A percentile compares a stretch with the other conserved stretches of the same genome.
phyloP scores from a whole-genome alignment of 2,329 filamentous ascomycete genomes.

The Fusarium goolgardi region DNA sequence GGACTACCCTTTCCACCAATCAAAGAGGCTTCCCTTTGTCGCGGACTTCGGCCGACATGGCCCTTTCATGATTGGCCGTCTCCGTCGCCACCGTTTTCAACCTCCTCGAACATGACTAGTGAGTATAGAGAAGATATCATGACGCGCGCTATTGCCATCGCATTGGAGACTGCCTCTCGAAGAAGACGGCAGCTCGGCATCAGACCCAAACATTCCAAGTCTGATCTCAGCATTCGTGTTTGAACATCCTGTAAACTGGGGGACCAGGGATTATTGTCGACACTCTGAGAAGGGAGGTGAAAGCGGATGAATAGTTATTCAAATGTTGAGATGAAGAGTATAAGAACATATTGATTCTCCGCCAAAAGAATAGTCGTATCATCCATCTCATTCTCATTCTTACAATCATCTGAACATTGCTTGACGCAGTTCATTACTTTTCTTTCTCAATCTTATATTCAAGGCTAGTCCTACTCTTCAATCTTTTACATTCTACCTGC shows the following conservation, averaged over 20 bases:
- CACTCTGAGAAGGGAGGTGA: neutral
- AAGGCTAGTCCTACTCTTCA: conserved; percentile 21
- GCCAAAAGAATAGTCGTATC: neutral
- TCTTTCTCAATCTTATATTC: neutral
- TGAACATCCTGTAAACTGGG: neutral
- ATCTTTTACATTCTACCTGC: conserved; percentile 18
- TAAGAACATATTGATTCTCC: conserved; percentile 4
- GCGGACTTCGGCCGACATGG: neutral
- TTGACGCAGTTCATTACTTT: conserved; percentile 24
- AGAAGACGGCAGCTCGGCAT: conserved; percentile 26
- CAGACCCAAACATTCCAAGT: neutral
- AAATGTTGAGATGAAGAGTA: neutral
- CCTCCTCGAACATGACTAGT: neutral
- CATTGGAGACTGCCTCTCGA: neutral
- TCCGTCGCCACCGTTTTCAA: neutral
- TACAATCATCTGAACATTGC: conserved; percentile 19
- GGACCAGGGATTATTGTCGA: neutral
- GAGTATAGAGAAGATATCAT: neutral
- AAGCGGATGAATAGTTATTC: neutral
- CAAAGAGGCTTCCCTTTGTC: neutral
- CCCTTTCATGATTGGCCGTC: neutral
- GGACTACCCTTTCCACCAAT: conserved; percentile 15
- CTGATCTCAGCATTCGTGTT: neutral
- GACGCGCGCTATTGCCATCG: neutral
- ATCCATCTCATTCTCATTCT: conserved; percentile 14